phyloP scores from a whole-genome alignment of 164 flowering plant genomes.

The Paratinospora sagittata region DNA sequence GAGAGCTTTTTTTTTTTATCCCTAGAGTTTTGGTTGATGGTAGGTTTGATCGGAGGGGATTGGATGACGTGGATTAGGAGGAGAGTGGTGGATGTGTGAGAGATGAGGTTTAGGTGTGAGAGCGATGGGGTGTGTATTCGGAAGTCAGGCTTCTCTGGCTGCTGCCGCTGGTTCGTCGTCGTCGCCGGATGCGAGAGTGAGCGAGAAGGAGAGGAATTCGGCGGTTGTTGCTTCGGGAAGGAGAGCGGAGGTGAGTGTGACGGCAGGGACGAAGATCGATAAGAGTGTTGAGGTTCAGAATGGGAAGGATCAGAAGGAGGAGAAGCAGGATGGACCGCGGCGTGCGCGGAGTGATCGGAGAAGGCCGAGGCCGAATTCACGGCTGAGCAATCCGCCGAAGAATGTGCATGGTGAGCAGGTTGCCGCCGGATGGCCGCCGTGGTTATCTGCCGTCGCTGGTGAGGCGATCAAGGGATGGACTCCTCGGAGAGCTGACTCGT shows the following conservation, averaged over 20 bases:
- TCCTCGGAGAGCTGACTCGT: constrained; percentile 56
- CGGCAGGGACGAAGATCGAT: background rate
- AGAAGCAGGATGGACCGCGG: constrained; percentile 18
- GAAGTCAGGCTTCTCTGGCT: constrained; percentile 20
- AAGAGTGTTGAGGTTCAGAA: background rate
- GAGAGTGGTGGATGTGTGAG: constrained; percentile 9
- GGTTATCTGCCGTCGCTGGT: constrained; percentile 60
- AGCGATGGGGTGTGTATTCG: constrained; percentile 35
- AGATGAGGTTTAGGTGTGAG: constrained; percentile 15
- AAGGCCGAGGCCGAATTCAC: constrained; percentile 43
- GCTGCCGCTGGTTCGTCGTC: too few relatives aligned
- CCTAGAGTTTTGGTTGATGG: background rate
- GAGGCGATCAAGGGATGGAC: constrained; percentile 69
- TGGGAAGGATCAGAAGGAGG: constrained; percentile 28
- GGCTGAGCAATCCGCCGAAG: constrained; percentile 49
- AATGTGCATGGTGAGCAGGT: constrained; percentile 57
- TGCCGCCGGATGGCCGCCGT: constrained; percentile 67
- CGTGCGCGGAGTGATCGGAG: constrained; percentile 27
- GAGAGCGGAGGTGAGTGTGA: background rate
- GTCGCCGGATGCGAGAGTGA: background rate
- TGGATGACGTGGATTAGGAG: constrained; percentile 5
- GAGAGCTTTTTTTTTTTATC: background rate
- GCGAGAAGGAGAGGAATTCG: background rate
- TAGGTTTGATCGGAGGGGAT: background rate
- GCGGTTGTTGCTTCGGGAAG: background rate